Percentiles rank a stretch among this genome's conserved stretches.
These are phyloP conservation scores for Hericium alpestre DNA, from an alignment of 768 basidiomycete genomes.

Conservation along the genomic window DNA sequence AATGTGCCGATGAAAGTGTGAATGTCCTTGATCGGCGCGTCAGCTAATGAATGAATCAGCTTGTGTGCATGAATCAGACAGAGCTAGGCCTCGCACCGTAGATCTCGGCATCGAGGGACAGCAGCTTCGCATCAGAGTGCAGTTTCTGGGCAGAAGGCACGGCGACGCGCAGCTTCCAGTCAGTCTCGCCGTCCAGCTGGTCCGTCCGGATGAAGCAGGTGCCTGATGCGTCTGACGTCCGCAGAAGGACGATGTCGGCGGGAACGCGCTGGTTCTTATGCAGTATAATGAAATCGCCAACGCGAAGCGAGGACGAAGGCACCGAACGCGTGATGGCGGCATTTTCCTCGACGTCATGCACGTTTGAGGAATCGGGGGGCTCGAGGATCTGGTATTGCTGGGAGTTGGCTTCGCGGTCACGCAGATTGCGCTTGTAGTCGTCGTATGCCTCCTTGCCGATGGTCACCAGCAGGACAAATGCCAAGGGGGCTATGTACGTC, in stretches of 20 bases:
- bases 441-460: constrained; percentile 99
- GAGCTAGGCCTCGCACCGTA: constrained; percentile 44
- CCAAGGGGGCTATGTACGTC: constrained; percentile 93
- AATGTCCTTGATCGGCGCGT: constrained; percentile 93
- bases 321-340: constrained; percentile 53
- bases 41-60: constrained; percentile 41
- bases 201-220: constrained; percentile 98
- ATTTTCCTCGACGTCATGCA: constrained; percentile 13
- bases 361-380: constrained; percentile 20
- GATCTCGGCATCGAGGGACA: constrained; percentile 72
- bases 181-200: constrained; percentile 96
- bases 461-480: constrained; percentile 88
- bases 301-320: constrained; percentile 78
- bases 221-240: constrained; percentile 80
- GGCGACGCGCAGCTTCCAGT: constrained; percentile 94
- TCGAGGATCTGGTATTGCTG: constrained; percentile 82
- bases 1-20: constrained; percentile 92
- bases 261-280: constrained; percentile 98
- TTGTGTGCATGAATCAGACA: constrained; percentile 14
- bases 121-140: constrained; percentile 40
- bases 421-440: constrained; percentile 87
- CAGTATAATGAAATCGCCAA: constrained; percentile 82
- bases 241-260: constrained; percentile 82
- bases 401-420: constrained; percentile 93
- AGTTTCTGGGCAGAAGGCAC: constrained; percentile 76